Base-by-base conservation (phyloP, 257 asterid genomes). In the Jacaranda copaia region DNA sequence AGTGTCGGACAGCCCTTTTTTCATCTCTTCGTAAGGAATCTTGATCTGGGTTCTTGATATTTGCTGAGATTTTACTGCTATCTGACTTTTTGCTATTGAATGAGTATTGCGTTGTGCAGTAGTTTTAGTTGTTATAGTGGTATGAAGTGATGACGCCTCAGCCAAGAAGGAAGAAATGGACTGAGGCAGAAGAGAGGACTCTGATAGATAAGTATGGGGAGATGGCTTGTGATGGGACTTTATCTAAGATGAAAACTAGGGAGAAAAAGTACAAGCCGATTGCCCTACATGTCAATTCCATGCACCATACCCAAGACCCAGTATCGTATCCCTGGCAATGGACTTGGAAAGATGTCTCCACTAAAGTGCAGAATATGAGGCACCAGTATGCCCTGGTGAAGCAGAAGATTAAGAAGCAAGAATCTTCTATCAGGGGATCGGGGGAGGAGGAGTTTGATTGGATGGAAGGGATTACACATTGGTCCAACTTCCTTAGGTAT, bases 161-260 rank as follows among this genome's bases (percentile, higher is more conserved):
- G 86, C 96, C 93, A n/a, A 88, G 96, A 81, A 90, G 98, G 72
- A 96, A 96, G 89, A 96, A 96, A 79, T 96, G 99, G 99, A 90
- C 92, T 68, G 99, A 96, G 93, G 96, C 92, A 49, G 99, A 93
- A 77, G 99, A 93, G 81, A 96, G 97, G 87, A 96, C 92, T 55
- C 81, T 96, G 40, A 93, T 96, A 11, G 98, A 93, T 73, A 93
- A 89, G 81, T 96, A 96, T 77, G 97, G 90, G 3, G 94, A 89
- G 73, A 90, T 93, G 98, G 66, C 82, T 15, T 78, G 84, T 76
- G 97, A 87, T 81, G 99, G 99, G 59, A 89, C 84, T 72, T 85
- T 93, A 79, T 81, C 85, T 73, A 96, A 96, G 83, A 96, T 96
- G 99, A 96, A 85, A 84, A 93, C 97, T 40, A 80, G 99, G 80